phyloP scores from a whole-genome alignment of 352 stramenopile species.

The Peronospora farinosa region DNA sequence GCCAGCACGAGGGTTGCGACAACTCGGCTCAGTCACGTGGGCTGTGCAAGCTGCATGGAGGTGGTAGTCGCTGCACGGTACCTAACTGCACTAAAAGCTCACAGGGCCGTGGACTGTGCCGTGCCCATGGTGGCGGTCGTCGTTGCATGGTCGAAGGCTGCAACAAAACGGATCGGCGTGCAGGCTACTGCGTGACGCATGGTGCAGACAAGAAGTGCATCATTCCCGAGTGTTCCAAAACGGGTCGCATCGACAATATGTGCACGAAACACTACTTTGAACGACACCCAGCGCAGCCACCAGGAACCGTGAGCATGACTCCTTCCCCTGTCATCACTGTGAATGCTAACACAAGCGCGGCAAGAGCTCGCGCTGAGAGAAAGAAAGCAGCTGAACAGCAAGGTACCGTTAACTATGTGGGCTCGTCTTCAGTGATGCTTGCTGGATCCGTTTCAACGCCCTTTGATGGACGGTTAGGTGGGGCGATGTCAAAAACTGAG shows the following conservation, averaged over 20 bases:
- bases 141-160: constrained; percentile 81
- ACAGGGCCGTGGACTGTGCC: constrained; percentile 75
- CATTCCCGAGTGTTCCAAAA: constrained; percentile 76
- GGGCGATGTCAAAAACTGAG: constrained; percentile 20
- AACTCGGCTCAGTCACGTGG: constrained; percentile 82
- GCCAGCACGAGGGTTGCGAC: constrained; percentile 61
- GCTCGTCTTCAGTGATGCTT: constrained; percentile 22
- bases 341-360: constrained; percentile 31
- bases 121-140: constrained; percentile 72
- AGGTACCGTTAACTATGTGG: constrained; percentile 20
- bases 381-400: constrained; percentile 27
- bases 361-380: constrained; percentile 30
- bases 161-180: constrained; percentile 78
- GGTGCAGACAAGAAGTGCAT: constrained; percentile 79
- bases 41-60: constrained; percentile 75
- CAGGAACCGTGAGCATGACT: constrained; percentile 31
- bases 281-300: constrained; percentile 47
- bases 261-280: constrained; percentile 85
- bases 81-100: constrained; percentile 83
- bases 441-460: constrained; percentile 10
- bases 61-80: constrained; percentile 70
- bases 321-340: constrained; percentile 33
- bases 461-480: constrained; percentile 23
- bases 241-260: constrained; percentile 73
- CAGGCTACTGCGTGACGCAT: constrained; percentile 75